A percentile compares a stretch with the other conserved stretches of the same genome.
Conservation (phyloP, 805 yeast genomes). For the Candida nanaspora region DNA sequence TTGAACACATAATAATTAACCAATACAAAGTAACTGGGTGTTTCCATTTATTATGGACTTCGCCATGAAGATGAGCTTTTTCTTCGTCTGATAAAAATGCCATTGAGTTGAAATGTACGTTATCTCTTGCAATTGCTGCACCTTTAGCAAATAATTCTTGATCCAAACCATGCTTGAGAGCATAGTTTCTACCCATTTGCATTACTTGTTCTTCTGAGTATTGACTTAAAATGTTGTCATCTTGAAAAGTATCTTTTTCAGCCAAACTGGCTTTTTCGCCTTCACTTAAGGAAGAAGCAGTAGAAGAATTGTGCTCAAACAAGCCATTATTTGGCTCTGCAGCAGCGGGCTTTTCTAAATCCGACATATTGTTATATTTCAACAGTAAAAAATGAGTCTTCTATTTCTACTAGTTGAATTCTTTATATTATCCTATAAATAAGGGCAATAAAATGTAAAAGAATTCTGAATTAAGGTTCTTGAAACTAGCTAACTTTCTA, state of each 20-base stretch:
- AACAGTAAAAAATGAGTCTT: too few species aligned
- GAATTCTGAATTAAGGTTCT: too few species aligned
- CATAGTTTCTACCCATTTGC: constrained; percentile 66
- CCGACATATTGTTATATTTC: too few species aligned
- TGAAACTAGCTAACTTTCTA: too few species aligned
- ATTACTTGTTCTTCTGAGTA: constrained; percentile 57
- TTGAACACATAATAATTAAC: constrained; percentile 58
- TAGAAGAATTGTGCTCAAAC: constrained; percentile 4
- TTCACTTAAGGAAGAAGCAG: constrained; percentile 5
- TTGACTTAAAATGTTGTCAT: constrained; percentile 43
- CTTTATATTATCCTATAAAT: too few species aligned
- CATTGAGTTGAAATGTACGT: constrained; percentile 53
- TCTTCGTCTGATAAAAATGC: constrained; percentile 47
- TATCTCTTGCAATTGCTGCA: constrained; percentile 62
- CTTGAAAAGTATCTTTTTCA: not conserved
- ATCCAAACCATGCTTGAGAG: constrained; percentile 47
- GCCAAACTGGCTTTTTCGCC: constrained; percentile 3
- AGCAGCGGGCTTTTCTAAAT: not conserved
- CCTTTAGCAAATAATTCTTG: constrained; percentile 54
- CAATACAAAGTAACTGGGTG: constrained; percentile 40
- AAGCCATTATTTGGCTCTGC: constrained; percentile 2
- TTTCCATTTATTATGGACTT: constrained; percentile 38
- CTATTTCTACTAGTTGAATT: too few species aligned
- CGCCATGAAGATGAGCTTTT: constrained; percentile 41
- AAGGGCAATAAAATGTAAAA: too few species aligned